Conservation (phyloP, 768 basidiomycete genomes). For the Austroboletus festivus region DNA sequence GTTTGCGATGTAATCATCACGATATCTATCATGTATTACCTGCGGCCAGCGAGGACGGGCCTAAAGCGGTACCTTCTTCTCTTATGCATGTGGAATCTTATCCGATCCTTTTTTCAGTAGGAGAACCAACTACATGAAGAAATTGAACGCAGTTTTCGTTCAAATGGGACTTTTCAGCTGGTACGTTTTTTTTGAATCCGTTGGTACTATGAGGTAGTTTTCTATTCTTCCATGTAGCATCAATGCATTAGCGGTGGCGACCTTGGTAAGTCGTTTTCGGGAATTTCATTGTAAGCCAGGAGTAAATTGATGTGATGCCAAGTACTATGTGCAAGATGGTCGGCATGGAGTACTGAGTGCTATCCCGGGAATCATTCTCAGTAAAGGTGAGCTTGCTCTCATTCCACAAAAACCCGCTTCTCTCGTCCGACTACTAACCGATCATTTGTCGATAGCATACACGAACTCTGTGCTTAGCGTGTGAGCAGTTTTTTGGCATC, state of each 20-base stretch:
- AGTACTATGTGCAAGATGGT: conserved; percentile 17
- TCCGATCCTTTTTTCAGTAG: not conserved
- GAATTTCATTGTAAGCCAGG: not conserved
- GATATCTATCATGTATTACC: conserved; percentile 10
- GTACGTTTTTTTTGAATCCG: conserved; percentile 3
- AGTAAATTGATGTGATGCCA: not conserved
- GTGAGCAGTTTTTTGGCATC: conserved; percentile 14
- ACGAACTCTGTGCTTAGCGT: conserved; percentile 25
- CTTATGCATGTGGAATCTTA: not conserved
- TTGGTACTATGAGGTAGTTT: not conserved
- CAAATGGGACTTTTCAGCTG: conserved; percentile 20
- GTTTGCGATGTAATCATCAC: conserved; percentile 23
- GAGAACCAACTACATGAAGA: conserved; percentile 11
- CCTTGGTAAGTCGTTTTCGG: conserved; percentile 7
- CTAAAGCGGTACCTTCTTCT: conserved; percentile 7
- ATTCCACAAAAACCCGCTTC: too few relatives aligned
- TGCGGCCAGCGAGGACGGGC: conserved; percentile 12
- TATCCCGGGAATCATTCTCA: conserved; percentile 11
- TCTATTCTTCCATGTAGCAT: conserved; percentile 2
- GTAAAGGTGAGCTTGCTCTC: conserved; percentile 14
- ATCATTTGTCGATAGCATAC: conserved; percentile 9
- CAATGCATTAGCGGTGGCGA: conserved; percentile 6
- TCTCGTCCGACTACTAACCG: not conserved
- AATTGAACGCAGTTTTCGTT: conserved; percentile 12
- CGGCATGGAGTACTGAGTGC: not conserved